These are phyloP conservation scores for Saxophila tyrrhenica DNA, from an alignment of 495 filamentous ascomycete species.

Conservation along the genomic window DNA sequence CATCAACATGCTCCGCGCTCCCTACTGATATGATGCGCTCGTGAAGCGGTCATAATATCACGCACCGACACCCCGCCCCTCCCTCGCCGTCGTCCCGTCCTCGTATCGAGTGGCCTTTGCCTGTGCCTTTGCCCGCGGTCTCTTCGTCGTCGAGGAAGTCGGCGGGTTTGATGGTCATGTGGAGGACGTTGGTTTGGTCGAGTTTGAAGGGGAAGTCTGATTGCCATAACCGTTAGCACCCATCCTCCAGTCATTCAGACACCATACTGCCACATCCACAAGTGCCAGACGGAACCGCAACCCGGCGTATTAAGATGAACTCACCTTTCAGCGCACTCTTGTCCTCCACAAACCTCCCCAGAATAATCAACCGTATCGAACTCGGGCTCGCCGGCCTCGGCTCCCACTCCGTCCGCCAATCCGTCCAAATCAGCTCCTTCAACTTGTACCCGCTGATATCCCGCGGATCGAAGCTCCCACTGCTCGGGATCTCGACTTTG, in stretches of 20 bases:
- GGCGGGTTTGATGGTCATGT: slow-evolving; percentile 86
- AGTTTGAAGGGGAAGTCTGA: slow-evolving; percentile 68
- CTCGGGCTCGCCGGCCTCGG: slow-evolving; percentile 68
- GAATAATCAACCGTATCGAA: slow-evolving; percentile 77
- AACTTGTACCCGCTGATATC: slow-evolving; percentile 70
- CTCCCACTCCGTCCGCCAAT: slow-evolving; percentile 90
- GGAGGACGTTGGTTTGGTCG: slow-evolving; percentile 66
- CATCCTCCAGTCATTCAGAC: not conserved
- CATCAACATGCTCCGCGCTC: no score
- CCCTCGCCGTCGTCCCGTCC: slow-evolving; percentile 44
- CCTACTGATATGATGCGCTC: not conserved
- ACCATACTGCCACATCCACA: not conserved
- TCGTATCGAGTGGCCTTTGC: slow-evolving; percentile 41
- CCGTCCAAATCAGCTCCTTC: slow-evolving; percentile 82
- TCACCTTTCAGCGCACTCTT: slow-evolving; percentile 65
- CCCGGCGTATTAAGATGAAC: not conserved
- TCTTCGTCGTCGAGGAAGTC: slow-evolving; percentile 82
- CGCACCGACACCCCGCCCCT: slow-evolving; percentile 63
- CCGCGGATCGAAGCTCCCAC: slow-evolving; percentile 60
- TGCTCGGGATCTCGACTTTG: slow-evolving; percentile 40
- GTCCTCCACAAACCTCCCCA: slow-evolving; percentile 79
- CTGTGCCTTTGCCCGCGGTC: slow-evolving; percentile 53
- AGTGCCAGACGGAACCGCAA: not conserved
- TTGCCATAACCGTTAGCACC: slow-evolving; percentile 4
- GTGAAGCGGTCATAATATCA: slow-evolving; percentile 53